phyloP scores from a whole-genome alignment of 139 green algal genomes.

The Trebouxia sp. region DNA sequence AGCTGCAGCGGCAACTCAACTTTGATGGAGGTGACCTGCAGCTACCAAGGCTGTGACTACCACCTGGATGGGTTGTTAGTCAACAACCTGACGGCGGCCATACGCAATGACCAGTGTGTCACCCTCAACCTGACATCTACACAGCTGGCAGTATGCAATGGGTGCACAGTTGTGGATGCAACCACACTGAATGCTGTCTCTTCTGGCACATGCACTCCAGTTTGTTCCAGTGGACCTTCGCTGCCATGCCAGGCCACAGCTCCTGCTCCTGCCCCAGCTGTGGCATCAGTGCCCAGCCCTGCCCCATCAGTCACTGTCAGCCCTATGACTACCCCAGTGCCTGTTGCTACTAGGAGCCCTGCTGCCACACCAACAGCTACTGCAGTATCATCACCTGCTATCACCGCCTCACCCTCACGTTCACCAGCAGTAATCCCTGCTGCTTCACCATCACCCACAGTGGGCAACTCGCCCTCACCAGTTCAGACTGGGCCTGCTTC shows the following conservation, averaged over 20 bases:
- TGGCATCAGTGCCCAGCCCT: neutral
- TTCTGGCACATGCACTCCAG: neutral
- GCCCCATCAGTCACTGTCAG: neutral
- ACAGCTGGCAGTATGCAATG: neutral
- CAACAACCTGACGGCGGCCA: conserved; percentile 14
- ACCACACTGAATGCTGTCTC: conserved; percentile 4
- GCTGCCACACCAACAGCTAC: neutral
- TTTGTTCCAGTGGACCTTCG: neutral
- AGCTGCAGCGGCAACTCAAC: conserved; percentile 21
- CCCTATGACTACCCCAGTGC: neutral
- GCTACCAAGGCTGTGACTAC: conserved; percentile 13
- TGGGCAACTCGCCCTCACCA: too few species aligned
- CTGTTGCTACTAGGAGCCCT: too few species aligned
- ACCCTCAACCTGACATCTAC: conserved; percentile 4
- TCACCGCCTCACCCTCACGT: neutral
- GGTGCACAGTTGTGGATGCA: conserved; percentile 7
- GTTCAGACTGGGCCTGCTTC: too few species aligned
- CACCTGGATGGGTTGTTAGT: conserved; percentile 4
- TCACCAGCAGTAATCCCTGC: neutral
- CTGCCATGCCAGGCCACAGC: neutral
- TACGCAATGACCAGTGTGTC: neutral
- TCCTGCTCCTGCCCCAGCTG: neutral
- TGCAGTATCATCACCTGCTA: neutral
- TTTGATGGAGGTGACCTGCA: neutral
- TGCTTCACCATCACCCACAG: conserved; percentile 5